A percentile compares a stretch with the other conserved stretches of the same genome.
These are phyloP conservation scores for Coniochaeta ligniaria DNA, from an alignment of 2,329 filamentous ascomycete species.

Conservation along the genomic window DNA sequence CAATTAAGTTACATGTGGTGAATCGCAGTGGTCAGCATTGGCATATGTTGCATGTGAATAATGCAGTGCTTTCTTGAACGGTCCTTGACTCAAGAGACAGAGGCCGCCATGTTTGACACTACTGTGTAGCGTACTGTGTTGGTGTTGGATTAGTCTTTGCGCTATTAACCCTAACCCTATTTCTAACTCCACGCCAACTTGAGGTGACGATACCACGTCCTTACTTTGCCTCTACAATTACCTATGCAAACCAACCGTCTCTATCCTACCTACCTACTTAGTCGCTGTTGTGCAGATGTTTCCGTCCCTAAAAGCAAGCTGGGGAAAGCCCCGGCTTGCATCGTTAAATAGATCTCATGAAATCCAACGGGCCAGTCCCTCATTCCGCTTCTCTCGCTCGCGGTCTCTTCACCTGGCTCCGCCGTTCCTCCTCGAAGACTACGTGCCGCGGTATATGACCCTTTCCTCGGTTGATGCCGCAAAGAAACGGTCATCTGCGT, in stretches of 20 bases:
- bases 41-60: too few relatives aligned
- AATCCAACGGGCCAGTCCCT: neutral
- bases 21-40: too few relatives aligned
- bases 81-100: too few relatives aligned
- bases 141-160: too few relatives aligned
- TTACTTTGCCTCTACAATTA: neutral
- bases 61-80: too few relatives aligned
- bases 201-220: too few relatives aligned
- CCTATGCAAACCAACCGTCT: neutral
- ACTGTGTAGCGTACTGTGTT: too few relatives aligned
- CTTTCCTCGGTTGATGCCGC: conserved; percentile 62
- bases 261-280: neutral
- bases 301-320: neutral
- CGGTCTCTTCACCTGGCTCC: conserved; percentile 44
- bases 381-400: conserved; percentile 3
- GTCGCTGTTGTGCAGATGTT: neutral
- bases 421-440: conserved; percentile 66
- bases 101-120: too few relatives aligned
- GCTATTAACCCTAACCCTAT: too few relatives aligned
- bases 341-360: neutral
- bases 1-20: too few relatives aligned
- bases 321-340: neutral
- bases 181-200: too few relatives aligned
- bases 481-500: conserved; percentile 66
- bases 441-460: conserved; percentile 64